Evolutionary conservation across 768 basidiomycete species (phyloP).

Genomic region (Rhodosporidiobolus odoratus): DNA sequence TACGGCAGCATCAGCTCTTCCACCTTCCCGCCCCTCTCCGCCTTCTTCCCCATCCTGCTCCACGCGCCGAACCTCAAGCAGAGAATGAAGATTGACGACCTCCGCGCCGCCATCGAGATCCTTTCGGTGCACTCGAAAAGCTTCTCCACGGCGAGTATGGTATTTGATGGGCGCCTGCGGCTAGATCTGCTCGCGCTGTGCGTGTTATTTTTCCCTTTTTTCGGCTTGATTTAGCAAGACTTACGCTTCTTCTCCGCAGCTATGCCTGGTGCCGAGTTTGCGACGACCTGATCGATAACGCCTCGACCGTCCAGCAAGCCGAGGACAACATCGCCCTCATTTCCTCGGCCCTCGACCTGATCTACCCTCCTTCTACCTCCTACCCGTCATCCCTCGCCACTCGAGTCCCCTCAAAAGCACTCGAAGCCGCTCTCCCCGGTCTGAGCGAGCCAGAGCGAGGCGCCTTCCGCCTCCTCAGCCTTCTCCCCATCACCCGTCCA

Average conservation of each 20-base stretch:
- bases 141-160: conserved; percentile 40
- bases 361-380: neutral
- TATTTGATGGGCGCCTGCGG: conserved; percentile 32
- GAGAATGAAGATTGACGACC: conserved; percentile 19
- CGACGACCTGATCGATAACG: conserved; percentile 41
- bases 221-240: accelerated
- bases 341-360: conserved; percentile 18
- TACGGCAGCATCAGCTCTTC: conserved; percentile 12
- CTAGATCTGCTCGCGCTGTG: conserved; percentile 34
- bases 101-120: conserved; percentile 31
- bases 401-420: neutral
- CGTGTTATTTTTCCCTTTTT: neutral
- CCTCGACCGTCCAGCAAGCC: conserved; percentile 21
- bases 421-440: conserved; percentile 9
- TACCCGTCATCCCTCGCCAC: neutral
- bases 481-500: conserved; percentile 21
- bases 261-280: conserved; percentile 42
- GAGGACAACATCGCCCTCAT: conserved; percentile 23
- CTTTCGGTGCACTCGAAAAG: conserved; percentile 38
- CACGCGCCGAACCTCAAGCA: conserved; percentile 19
- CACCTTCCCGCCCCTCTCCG: conserved; percentile 13
- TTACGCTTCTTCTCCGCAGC: neutral
- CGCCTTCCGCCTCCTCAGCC: conserved; percentile 35
- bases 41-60: conserved; percentile 21
- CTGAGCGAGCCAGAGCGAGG: conserved; percentile 28